Evolutionary conservation across 257 asterid genomes (phyloP).

Genomic region (Nicotiana sylvestris): DNA sequence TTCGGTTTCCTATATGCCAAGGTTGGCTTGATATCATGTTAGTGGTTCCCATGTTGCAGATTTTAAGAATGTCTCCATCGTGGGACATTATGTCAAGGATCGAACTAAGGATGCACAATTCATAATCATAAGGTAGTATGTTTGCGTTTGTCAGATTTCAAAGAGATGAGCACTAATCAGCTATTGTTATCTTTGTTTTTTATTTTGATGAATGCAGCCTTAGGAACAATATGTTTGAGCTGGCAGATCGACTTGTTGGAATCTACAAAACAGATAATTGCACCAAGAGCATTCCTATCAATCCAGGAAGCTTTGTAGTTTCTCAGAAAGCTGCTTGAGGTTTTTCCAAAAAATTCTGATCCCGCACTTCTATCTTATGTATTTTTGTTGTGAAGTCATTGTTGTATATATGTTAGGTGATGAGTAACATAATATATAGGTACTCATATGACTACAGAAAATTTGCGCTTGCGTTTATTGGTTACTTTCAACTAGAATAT

Average conservation of each 20-base stretch:
- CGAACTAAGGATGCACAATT: constrained; percentile 98
- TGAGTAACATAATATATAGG: background rate
- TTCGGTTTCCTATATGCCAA: background rate
- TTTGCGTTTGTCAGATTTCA: background rate
- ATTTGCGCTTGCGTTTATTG: background rate
- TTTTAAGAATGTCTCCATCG: constrained; percentile 94
- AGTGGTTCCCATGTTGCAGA: constrained; percentile 33
- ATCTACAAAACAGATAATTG: constrained; percentile 95
- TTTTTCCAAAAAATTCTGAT: constrained; percentile 7
- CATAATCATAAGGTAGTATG: constrained; percentile 72
- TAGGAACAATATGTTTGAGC: constrained; percentile 90
- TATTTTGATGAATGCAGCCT: constrained; percentile 51
- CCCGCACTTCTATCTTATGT: background rate
- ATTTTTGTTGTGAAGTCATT: background rate
- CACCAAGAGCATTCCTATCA: constrained; percentile 90
- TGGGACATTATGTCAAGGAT: constrained; percentile 97
- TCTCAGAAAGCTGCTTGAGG: constrained; percentile 55
- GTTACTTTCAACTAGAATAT: background rate
- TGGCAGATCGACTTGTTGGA: constrained; percentile 93
- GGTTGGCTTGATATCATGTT: background rate
- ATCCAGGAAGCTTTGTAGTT: constrained; percentile 89
- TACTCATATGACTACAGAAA: background rate
- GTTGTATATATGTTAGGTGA: background rate
- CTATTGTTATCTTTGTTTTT: background rate
- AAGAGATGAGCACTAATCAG: background rate